A percentile compares a stretch with the other conserved stretches of the same genome.
phyloP scores from a whole-genome alignment of 257 asterid species.

The Solanum neorickii region DNA sequence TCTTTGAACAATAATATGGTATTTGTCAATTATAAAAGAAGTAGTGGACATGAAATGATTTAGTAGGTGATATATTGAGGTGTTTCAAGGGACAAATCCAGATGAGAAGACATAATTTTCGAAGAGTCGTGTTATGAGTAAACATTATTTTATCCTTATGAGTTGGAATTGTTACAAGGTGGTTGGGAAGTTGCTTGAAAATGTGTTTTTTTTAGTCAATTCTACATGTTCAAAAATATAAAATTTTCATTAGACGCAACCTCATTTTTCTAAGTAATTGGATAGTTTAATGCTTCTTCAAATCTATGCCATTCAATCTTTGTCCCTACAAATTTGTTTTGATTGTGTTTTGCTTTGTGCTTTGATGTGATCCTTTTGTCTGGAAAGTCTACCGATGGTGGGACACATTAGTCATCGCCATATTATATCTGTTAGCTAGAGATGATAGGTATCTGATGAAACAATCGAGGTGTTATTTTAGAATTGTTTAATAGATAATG shows the following conservation, averaged over 20 bases:
- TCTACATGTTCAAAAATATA: neutral
- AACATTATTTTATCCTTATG: neutral
- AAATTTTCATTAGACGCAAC: neutral
- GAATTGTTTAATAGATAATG: neutral
- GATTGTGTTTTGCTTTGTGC: neutral
- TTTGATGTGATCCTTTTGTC: too few relatives aligned
- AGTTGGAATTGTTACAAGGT: neutral
- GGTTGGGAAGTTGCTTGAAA: neutral
- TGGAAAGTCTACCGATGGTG: neutral
- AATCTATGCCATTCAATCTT: neutral
- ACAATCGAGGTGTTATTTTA: neutral
- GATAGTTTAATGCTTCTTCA: neutral
- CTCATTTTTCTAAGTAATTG: neutral
- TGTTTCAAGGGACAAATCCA: neutral
- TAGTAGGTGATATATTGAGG: neutral
- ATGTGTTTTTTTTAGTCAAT: neutral
- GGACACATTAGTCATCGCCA: neutral
- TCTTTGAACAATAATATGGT: neutral
- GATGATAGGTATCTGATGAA: neutral
- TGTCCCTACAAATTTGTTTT: neutral
- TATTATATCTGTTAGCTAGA: neutral
- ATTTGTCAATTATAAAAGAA: neutral
- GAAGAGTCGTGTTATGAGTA: neutral
- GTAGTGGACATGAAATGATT: neutral
- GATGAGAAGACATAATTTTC: neutral